A percentile compares a stretch with the other conserved stretches of the same genome.
Conservation (phyloP, 768 basidiomycete genomes). For the Naematelia aurantialba region DNA sequence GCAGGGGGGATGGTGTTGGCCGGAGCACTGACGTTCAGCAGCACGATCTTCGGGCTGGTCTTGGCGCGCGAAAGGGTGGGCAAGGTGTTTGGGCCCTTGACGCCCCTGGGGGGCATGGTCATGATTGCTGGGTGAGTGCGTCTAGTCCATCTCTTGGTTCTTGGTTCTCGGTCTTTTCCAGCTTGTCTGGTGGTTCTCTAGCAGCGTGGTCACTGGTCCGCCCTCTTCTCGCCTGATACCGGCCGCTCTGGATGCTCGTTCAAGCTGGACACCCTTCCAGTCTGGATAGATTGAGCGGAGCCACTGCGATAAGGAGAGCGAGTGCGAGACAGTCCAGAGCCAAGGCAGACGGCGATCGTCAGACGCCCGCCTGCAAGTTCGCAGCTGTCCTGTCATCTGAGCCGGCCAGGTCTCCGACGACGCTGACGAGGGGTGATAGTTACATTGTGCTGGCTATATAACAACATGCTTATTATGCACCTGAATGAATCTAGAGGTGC, state of each 20-base stretch:
- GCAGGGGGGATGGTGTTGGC: conserved; percentile 35
- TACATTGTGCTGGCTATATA: conserved; percentile 14
- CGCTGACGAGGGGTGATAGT: conserved; percentile 1
- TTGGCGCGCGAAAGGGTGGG: conserved; percentile 38
- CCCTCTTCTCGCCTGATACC: too few relatives aligned
- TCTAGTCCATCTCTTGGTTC: neutral
- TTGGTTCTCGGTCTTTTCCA: neutral
- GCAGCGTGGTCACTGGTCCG: neutral
- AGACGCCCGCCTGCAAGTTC: too few relatives aligned
- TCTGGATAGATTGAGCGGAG: too few relatives aligned
- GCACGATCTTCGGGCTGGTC: conserved; percentile 46
- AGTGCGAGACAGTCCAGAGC: too few relatives aligned
- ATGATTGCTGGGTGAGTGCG: conserved; percentile 49
- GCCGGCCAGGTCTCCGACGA: too few relatives aligned
- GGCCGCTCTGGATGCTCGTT: too few relatives aligned
- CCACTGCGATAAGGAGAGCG: too few relatives aligned
- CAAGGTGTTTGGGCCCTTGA: conserved; percentile 42
- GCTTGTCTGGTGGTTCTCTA: neutral
- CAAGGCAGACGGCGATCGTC: too few relatives aligned
- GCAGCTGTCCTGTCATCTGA: too few relatives aligned
- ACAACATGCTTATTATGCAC: neutral
- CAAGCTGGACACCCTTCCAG: too few relatives aligned
- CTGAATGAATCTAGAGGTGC: neutral
- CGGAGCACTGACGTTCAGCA: conserved; percentile 40
- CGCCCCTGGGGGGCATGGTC: conserved; percentile 41